Evolutionary conservation across 345 rosid species (phyloP).

Genomic region (Ailanthus altissimus): DNA sequence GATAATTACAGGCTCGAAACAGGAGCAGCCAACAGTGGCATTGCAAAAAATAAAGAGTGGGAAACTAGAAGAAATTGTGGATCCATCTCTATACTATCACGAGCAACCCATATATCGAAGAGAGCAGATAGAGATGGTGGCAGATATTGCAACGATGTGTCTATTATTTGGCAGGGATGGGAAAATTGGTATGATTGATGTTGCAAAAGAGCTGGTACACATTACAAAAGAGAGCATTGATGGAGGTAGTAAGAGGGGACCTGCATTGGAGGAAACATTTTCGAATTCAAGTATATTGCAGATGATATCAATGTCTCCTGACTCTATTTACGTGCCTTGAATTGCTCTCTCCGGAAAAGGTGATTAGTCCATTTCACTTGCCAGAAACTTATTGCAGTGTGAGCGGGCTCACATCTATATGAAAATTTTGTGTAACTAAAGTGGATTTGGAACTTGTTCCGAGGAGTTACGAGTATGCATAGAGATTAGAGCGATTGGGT

Average conservation of each 20-base stretch:
- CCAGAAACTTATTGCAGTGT: neutral
- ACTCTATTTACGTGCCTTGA: slow-evolving; percentile 51
- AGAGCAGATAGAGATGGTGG: slow-evolving; percentile 69
- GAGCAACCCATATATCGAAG: slow-evolving; percentile 50
- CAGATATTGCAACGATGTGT: slow-evolving; percentile 79
- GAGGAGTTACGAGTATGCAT: neutral
- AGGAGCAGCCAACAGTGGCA: slow-evolving; percentile 42
- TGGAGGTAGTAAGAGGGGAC: slow-evolving; percentile 49
- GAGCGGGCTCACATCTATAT: neutral
- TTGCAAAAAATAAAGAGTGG: slow-evolving; percentile 58
- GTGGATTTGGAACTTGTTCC: slow-evolving; percentile 12
- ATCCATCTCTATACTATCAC: slow-evolving; percentile 63
- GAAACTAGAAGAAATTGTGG: slow-evolving; percentile 71
- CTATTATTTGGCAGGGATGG: slow-evolving; percentile 75
- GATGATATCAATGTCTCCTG: slow-evolving; percentile 93
- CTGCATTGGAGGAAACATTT: slow-evolving; percentile 76
- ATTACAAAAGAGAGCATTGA: slow-evolving; percentile 49
- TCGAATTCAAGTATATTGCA: slow-evolving; percentile 87
- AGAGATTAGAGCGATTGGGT: neutral
- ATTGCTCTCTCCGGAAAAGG: neutral
- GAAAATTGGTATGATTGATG: slow-evolving; percentile 70
- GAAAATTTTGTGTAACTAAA: slow-evolving; percentile 12
- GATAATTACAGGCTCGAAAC: slow-evolving; percentile 63
- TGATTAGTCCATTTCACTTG: neutral
- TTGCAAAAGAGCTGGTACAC: slow-evolving; percentile 68